Base-by-base conservation (phyloP, 73 alveolate genomes). In the Paramecium pentaurelia region DNA sequence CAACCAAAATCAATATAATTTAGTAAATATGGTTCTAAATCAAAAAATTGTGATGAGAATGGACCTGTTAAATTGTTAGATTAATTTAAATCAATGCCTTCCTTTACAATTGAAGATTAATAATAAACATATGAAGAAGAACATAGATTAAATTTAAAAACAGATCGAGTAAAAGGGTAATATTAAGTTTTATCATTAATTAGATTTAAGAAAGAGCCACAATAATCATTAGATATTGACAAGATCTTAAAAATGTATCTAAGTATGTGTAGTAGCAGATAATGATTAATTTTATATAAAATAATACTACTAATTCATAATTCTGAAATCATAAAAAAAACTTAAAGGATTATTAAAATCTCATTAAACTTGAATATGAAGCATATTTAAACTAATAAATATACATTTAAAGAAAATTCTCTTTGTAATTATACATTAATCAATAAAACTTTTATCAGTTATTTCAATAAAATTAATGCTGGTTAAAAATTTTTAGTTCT, bases 141-240 rank as follows among this genome's bases (percentile, higher is more conserved):
- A 1, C 30, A 42, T 3, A 30, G 51, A 64, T 64, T 32, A 64
- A 64, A 80, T 47, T 45, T 80, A 80, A 80, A 80, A 80, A 80
- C 91, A 25, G 91, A 80, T 80, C 8, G 91, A 22, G 91, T 80
- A 3, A 80, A 80, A 49, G 91, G 91, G 91, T 80, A 80, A 18
- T 80, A 20, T 5, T 11, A 12, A 0, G 2, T 80, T 44, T 20
- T 12, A 45, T 2, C 6, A 80, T 11, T 44, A 12, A 45, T 36
- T 80, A 80, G 91, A 80, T 22, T 80, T 18, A 80, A 80, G 16
- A 80, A 80, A n/a, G 45, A 80, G 34, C n/a, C 47, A 1, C 10
- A 80, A 25, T 47, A 45, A 18, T 6, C 70, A n/a, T 54, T 3
- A 18, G 91, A 80, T 49, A 18, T 80, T 4, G 91, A 80, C 16